Evolutionary conservation across 2,329 filamentous ascomycete genomes (phyloP).

Genomic region (Trichoderma aggressivum): DNA sequence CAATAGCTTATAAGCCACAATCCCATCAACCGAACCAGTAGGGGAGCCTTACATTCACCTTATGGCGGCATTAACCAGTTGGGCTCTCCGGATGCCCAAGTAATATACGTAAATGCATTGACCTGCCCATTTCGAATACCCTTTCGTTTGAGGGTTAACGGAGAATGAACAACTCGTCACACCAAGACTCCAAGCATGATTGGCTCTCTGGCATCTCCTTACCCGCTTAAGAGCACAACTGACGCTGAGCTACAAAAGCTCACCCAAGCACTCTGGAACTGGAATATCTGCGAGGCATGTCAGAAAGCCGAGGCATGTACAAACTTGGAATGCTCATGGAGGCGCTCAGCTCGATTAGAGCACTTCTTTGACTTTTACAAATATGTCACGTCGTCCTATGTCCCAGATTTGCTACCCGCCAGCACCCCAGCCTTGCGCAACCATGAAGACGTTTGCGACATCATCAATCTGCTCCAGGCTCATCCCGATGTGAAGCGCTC

Average conservation of each 20-base stretch:
- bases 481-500: neutral
- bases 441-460: neutral
- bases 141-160: neutral
- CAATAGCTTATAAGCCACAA: neutral
- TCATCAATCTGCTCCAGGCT: neutral
- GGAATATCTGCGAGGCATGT: neutral
- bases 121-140: neutral
- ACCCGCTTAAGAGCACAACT: neutral
- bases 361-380: neutral
- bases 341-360: neutral
- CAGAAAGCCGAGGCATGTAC: neutral
- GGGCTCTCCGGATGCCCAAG: neutral
- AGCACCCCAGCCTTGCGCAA: neutral
- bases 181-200: neutral
- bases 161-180: neutral
- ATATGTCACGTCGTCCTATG: neutral
- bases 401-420: neutral
- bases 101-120: neutral
- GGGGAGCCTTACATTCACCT: neutral
- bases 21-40: neutral
- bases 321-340: neutral
- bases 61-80: neutral
- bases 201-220: neutral
- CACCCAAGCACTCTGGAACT: neutral
- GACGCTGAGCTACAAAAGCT: neutral